Evolutionary conservation across 441 rosid species (phyloP), one percentile per base, ranked within the genome.

Genomic region (Populus hybrid): DNA sequence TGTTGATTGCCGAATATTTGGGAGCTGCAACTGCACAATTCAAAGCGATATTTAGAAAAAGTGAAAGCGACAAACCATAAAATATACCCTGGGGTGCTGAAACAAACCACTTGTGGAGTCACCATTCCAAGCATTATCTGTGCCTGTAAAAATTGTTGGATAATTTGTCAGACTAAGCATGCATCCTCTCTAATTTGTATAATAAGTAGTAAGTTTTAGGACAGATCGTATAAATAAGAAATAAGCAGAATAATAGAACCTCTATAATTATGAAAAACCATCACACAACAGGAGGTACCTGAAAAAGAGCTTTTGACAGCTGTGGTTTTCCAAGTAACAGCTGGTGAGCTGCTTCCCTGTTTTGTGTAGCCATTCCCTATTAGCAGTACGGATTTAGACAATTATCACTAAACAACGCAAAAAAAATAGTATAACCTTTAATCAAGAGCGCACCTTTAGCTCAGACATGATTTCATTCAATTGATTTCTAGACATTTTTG

Each of bases 101-200:
- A 85, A 88, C 93, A 76, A 84, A 95, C 99, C 85, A 88, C 88
- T 94, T 92, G 91, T 36, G 91, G 90, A 65, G 91, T 79, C 77
- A 89, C 98, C 90, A 92, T 83, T 83, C 92, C 97, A 70, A 94
- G 91, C 97, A 94, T 89, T 86, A 94, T 88, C 71, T 95, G 97
- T 12, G 93, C 98, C 98, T 95, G 85, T 66, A 85, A 83, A 59
- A 70, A 72, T 71, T 76, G 23, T 18, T 34, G 26, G 35, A 77
- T 36, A 81, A 73, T 9, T 69, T 69, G 42, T 69, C 42, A 69
- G 42, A 69, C 40, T 16, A 68, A 14, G 40, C 2, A 12, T 26
- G 18, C 34, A 24, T 66, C 35, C 34, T 18, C 61, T 53, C 61
- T 53, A 18, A 16, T 16, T 16, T 53, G 61, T 53, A 53, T 18